Base-by-base conservation (phyloP, 2,329 filamentous ascomycete species). In the Arthrobotrys sphaeroides region DNA sequence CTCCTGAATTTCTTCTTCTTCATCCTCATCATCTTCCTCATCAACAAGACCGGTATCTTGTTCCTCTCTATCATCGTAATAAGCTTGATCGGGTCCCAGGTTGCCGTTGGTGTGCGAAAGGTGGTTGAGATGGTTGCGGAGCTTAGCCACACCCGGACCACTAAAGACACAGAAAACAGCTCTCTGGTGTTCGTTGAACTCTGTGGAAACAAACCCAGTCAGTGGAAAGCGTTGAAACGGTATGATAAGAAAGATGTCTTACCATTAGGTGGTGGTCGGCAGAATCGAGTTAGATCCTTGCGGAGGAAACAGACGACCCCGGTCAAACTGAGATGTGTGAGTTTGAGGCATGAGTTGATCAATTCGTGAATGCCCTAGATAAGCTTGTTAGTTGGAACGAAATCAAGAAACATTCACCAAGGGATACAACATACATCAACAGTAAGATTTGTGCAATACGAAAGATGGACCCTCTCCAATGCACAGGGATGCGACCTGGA, bases 151-250 rank as follows among this genome's bases (percentile, higher is more conserved):
- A 66, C 94, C 94, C 24, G 88, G 87, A 4, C 95, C 94, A 1
- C 94, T 97, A 82, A 99, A 99, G 64, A 99, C 95, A 81, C 95
- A 99, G 82, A 99, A 99, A 5, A 98, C 93, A 61, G 94, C 90
- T 77, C 95, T 89, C 82, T 99, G 95, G 81, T 97, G 93, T 51
- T 94, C 91, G 16, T 94, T 98, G 82, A 99, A 99, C 83, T 98
- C 95, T 89, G 31, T 9, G 67, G 5, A 45, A 49, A 4, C n/a
- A 20, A 47, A 18, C 7, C 4, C 10, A 4, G 22, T 60, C 43
- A 60, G 55, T 5, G 13, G 2, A 9, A 1, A 12, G 7, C 13
- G 12, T 43, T 6, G 13, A 26, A 38, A 9, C 42, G 5, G 18
- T 24, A n/a, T 13, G 16, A 43, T 31, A 10, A 6, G 38, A 20